Evolutionary conservation across 495 filamentous ascomycete genomes (phyloP).

Genomic region (Lichenothelia convexa): DNA sequence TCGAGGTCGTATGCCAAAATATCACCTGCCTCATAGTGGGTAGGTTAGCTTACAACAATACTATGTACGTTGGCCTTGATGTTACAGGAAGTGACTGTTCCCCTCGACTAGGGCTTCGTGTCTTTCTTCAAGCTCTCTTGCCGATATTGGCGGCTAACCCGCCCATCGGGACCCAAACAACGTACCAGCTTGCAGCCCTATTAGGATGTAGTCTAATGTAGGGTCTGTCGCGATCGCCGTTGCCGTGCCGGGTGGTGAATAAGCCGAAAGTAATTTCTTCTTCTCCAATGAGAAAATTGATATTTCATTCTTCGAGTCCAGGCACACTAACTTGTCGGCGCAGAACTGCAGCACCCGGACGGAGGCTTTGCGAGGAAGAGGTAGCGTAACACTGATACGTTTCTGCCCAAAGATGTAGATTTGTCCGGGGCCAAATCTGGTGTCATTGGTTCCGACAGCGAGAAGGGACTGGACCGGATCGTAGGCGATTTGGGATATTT

Average conservation of each 20-base stretch:
- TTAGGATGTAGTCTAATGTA: constrained; percentile 73
- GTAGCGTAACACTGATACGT: constrained; percentile 52
- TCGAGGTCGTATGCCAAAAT: constrained; percentile 82
- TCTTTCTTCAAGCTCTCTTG: no score
- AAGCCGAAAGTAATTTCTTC: constrained; percentile 35
- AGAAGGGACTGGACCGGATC: constrained; percentile 86
- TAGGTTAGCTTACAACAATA: no score
- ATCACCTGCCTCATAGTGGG: constrained; percentile 49
- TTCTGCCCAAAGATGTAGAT: constrained; percentile 84
- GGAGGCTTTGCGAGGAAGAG: constrained; percentile 44
- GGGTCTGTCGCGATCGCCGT: constrained; percentile 62
- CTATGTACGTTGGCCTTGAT: no score
- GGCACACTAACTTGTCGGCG: constrained; percentile 59
- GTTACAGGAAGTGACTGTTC: no score
- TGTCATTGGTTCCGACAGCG: constrained; percentile 72
- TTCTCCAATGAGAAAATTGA: constrained; percentile 58
- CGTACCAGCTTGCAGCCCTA: constrained; percentile 20
- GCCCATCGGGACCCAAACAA: no score
- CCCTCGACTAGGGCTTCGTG: no score
- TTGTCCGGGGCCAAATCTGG: constrained; percentile 55
- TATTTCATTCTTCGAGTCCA: constrained; percentile 72
- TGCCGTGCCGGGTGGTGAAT: constrained; percentile 55
- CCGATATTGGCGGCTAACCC: no score
- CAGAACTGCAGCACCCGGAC: constrained; percentile 57
- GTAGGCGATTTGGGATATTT: constrained; percentile 63